A percentile compares a stretch with the other conserved stretches of the same genome.
Evolutionary conservation across 768 basidiomycete species (phyloP).

Genomic region (Coprinopsis marcescibilis): DNA sequence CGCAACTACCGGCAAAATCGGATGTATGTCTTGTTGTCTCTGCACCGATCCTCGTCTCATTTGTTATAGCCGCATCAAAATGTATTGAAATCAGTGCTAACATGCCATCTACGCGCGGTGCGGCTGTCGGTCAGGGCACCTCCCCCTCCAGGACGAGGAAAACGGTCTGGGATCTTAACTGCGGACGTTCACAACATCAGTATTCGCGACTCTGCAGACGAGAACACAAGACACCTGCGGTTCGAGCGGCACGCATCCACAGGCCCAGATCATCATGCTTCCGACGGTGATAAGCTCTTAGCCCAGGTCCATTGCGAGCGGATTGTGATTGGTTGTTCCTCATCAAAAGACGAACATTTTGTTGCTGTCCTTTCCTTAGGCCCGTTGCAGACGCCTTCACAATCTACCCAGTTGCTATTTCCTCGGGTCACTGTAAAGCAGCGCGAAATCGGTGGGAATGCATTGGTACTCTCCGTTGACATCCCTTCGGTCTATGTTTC

Average conservation of each 20-base stretch:
- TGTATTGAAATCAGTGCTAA: too few relatives aligned
- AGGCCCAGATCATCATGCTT: neutral
- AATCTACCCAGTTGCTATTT: conserved; percentile 16
- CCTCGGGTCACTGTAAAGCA: conserved; percentile 32
- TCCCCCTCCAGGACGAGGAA: conserved; percentile 38
- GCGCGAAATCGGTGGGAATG: conserved; percentile 14
- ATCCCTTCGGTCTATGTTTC: conserved; percentile 62
- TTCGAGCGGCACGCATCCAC: neutral
- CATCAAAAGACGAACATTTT: conserved; percentile 12
- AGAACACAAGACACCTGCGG: neutral
- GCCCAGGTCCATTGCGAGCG: conserved; percentile 38
- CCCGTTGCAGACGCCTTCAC: conserved; percentile 6
- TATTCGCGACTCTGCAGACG: conserved; percentile 27
- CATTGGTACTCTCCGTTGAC: conserved; percentile 28
- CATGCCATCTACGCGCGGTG: conserved; percentile 47
- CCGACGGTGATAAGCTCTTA: conserved; percentile 16
- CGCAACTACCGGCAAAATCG: neutral
- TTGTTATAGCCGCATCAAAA: too few relatives aligned
- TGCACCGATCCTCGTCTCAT: neutral
- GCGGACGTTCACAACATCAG: conserved; percentile 54
- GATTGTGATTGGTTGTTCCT: conserved; percentile 45
- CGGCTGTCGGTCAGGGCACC: conserved; percentile 67
- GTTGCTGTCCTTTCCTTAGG: conserved; percentile 13
- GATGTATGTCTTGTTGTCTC: neutral
- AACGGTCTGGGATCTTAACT: conserved; percentile 65